Evolutionary conservation across 140 eudicot genomes (phyloP).

Genomic region (Stevia rebaudiana): DNA sequence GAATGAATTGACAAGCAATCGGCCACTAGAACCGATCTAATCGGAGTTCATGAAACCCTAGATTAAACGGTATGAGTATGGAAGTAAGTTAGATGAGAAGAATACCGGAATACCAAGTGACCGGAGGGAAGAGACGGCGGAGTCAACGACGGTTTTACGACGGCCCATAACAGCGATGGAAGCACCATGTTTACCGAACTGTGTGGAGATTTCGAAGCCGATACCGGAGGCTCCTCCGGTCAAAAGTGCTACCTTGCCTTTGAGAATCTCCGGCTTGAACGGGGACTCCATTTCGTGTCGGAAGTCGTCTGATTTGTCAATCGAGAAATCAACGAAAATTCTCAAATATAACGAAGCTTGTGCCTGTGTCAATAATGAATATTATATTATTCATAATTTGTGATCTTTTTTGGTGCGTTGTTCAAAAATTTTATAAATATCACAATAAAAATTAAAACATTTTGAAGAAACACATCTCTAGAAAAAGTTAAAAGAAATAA

Average conservation of each 20-base stretch:
- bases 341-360: not conserved
- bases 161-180: conserved; percentile 95
- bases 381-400: too few species aligned
- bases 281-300: conserved; percentile 56
- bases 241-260: conserved; percentile 79
- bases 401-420: too few species aligned
- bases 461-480: too few species aligned
- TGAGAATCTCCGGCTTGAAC: conserved; percentile 56
- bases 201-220: conserved; percentile 84
- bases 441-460: too few species aligned
- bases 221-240: conserved; percentile 98
- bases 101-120: conserved; percentile 73
- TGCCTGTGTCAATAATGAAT: not conserved
- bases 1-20: not conserved
- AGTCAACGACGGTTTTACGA: conserved; percentile 60
- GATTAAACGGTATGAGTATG: not conserved
- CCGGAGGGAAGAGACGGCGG: conserved; percentile 63
- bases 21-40: not conserved
- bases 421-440: too few species aligned
- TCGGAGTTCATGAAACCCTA: conserved; percentile 7
- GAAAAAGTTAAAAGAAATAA: too few species aligned
- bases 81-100: not conserved
- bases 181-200: conserved; percentile 93
- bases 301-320: not conserved
- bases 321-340: not conserved